Evolutionary conservation across 2,329 filamentous ascomycete genomes (phyloP).

Genomic region (Ophiostoma novo-ulmi): DNA sequence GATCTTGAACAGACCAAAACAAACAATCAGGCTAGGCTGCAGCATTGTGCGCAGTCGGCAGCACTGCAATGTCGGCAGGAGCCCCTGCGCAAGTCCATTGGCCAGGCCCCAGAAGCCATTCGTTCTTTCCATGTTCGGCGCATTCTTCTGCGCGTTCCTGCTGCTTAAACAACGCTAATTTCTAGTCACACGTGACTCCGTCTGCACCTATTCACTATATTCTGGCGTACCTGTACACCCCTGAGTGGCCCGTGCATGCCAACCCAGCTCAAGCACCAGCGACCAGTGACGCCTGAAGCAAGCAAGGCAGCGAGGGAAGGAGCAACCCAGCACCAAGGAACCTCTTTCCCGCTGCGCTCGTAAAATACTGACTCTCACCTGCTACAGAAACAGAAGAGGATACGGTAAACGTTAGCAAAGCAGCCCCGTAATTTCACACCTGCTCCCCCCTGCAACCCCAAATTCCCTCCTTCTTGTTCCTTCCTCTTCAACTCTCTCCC

Average conservation of each 20-base stretch:
- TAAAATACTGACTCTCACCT: background rate
- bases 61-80: background rate
- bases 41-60: conserved; percentile 6
- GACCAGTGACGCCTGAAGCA: conserved; percentile 1
- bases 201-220: conserved; percentile 12
- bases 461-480: conserved; percentile 17
- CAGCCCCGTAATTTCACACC: conserved; percentile 24
- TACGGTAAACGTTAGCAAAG: conserved; percentile 26
- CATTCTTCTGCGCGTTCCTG: conserved; percentile 14
- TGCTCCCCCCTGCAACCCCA: conserved; percentile 19
- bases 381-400: conserved; percentile 25
- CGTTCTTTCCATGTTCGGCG: conserved; percentile 12
- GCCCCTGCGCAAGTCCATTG: conserved; percentile 2
- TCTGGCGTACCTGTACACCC: conserved; percentile 21
- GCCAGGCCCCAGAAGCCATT: background rate
- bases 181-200: conserved; percentile 22
- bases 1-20: background rate
- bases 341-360: conserved; percentile 1
- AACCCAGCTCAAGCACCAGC: background rate
- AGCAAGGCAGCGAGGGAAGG: conserved; percentile 9
- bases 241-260: conserved; percentile 27
- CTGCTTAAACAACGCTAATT: background rate
- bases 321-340: conserved; percentile 20
- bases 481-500: conserved; percentile 16
- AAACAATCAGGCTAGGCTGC: conserved; percentile 11